Evolutionary conservation across 2,329 filamentous ascomycete genomes (phyloP).

Genomic region (Aspergillus sp.): DNA sequence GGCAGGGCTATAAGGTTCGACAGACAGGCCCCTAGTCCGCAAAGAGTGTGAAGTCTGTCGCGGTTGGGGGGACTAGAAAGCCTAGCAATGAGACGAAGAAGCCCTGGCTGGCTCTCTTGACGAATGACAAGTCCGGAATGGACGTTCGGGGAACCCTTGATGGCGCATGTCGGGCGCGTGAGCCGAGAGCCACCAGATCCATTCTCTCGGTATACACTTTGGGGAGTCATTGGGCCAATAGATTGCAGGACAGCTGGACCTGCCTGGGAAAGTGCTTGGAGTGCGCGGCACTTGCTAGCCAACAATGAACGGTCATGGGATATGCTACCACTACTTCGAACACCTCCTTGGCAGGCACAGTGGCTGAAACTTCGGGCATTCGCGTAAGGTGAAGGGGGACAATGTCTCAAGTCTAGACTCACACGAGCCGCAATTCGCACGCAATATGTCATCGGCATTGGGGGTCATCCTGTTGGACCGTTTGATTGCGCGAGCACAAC

Average conservation of each 20-base stretch:
- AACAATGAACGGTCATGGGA: conserved; percentile 17
- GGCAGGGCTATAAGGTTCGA: conserved; percentile 13
- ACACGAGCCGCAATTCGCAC: conserved; percentile 11
- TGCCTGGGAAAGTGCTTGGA: conserved; percentile 1
- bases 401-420: conserved; percentile 24
- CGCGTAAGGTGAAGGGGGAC: conserved; percentile 3
- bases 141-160: conserved; percentile 24
- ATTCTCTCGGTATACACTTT: conserved; percentile 21
- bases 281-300: neutral
- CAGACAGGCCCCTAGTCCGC: conserved; percentile 6
- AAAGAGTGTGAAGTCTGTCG: conserved; percentile 18
- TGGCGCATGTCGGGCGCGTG: conserved; percentile 23
- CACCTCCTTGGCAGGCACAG: conserved; percentile 16
- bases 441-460: conserved; percentile 18
- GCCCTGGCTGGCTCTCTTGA: neutral
- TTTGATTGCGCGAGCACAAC: neutral
- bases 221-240: conserved; percentile 9
- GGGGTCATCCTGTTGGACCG: conserved; percentile 1
- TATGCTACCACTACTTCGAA: conserved; percentile 4
- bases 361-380: conserved; percentile 24
- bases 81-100: neutral
- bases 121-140: conserved; percentile 18
- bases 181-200: conserved; percentile 19
- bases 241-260: conserved; percentile 3
- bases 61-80: conserved; percentile 11